phyloP scores from a whole-genome alignment of 257 asterid genomes.

The Capsicum pubescens region DNA sequence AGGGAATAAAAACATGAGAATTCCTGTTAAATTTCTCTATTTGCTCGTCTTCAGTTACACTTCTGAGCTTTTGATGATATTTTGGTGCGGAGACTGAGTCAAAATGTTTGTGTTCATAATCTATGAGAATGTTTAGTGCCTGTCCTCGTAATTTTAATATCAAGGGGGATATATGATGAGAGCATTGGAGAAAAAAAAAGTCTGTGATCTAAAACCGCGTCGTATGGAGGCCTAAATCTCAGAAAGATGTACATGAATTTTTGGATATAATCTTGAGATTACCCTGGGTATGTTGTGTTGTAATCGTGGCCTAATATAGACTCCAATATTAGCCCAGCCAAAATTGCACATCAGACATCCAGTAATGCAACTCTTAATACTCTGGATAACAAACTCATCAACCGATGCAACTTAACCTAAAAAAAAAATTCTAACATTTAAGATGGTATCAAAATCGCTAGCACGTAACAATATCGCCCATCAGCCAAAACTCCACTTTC shows the following conservation, averaged over 20 bases:
- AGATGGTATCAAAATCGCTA: not conserved
- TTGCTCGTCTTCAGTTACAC: not conserved
- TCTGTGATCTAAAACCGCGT: not conserved
- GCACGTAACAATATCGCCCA: too few species aligned
- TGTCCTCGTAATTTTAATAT: not conserved
- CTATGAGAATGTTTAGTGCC: not conserved
- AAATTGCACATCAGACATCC: not conserved
- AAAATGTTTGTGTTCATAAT: not conserved
- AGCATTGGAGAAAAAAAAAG: not conserved
- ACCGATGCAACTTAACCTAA: not conserved
- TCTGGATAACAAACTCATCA: not conserved
- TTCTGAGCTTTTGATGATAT: not conserved
- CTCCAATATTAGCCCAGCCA: not conserved
- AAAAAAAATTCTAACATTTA: not conserved
- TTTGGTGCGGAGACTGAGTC: not conserved
- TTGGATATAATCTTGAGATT: too few species aligned
- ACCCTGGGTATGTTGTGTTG: too few species aligned
- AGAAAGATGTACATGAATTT: not conserved
- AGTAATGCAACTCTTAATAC: not conserved
- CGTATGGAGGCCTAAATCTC: not conserved
- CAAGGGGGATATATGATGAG: not conserved
- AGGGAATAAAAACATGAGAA: not conserved
- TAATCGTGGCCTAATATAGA: not conserved
- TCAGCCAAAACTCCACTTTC: too few species aligned
- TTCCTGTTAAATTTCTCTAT: conserved; percentile 24